Evolutionary conservation across 768 basidiomycete genomes (phyloP).

Genomic region (Albatrellus ellisii): DNA sequence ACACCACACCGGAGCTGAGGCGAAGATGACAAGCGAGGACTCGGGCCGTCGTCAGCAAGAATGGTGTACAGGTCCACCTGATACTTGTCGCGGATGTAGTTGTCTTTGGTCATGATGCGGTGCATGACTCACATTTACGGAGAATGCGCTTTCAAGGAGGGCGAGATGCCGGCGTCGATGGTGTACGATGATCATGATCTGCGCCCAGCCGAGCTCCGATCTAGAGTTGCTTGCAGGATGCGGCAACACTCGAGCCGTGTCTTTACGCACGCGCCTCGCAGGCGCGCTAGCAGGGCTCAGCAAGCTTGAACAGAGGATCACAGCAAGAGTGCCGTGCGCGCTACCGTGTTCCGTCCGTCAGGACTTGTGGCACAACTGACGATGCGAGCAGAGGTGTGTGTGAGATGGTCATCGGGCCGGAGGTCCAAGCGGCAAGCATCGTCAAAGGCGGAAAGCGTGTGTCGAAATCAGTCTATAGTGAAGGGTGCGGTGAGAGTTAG

Average conservation of each 20-base stretch:
- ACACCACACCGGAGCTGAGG: constrained; percentile 65
- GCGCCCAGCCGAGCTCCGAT: constrained; percentile 60
- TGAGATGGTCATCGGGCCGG: constrained; percentile 62
- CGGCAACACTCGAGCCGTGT: constrained; percentile 40
- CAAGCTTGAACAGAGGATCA: constrained; percentile 55
- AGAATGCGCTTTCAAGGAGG: constrained; percentile 71
- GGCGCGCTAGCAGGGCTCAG: constrained; percentile 42
- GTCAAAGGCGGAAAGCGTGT: constrained; percentile 53
- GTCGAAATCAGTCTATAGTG: constrained; percentile 59
- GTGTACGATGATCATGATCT: constrained; percentile 65
- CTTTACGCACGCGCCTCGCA: constrained; percentile 43
- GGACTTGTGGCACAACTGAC: constrained; percentile 43
- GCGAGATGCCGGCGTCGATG: constrained; percentile 31
- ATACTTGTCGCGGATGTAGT: constrained; percentile 52
- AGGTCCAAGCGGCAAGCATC: constrained; percentile 62
- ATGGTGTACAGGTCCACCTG: constrained; percentile 38
- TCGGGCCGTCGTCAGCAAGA: constrained; percentile 28
- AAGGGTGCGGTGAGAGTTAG: constrained; percentile 34
- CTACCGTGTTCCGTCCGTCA: constrained; percentile 35
- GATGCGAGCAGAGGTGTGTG: constrained; percentile 68
- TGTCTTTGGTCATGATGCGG: constrained; percentile 59
- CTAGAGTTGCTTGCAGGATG: constrained; percentile 26
- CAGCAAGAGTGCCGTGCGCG: constrained; percentile 47
- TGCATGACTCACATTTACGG: constrained; percentile 50
- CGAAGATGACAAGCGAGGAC: constrained; percentile 51